Conservation (phyloP, 345 rosid species). For the Euphorbia tirucalli region DNA sequence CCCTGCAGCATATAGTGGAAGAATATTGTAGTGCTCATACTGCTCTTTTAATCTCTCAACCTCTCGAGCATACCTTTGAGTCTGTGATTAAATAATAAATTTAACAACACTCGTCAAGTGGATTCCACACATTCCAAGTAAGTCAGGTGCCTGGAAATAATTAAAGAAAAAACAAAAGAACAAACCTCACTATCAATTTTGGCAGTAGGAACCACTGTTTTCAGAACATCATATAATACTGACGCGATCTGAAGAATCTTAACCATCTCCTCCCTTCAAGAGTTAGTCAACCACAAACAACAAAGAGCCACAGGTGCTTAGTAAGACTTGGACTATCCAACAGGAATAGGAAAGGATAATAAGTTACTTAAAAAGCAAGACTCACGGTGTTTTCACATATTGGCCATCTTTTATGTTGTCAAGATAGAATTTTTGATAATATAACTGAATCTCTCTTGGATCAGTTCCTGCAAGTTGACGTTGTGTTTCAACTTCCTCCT, state of each 20-base stretch:
- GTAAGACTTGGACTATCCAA: conserved; percentile 7
- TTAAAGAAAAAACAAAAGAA: conserved; percentile 7
- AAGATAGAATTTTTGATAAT: conserved; percentile 63
- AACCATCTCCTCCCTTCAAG: conserved; percentile 91
- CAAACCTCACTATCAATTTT: conserved; percentile 66
- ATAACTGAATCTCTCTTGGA: conserved; percentile 65
- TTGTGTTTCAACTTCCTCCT: conserved; percentile 61
- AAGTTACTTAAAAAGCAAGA: conserved; percentile 4
- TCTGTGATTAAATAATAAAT: conserved; percentile 41
- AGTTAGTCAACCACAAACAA: conserved; percentile 17
- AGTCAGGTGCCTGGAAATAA: conserved; percentile 2
- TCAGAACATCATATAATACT: conserved; percentile 82
- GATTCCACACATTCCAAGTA: conserved; percentile 12
- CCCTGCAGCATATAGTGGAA: conserved; percentile 66
- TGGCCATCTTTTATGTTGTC: conserved; percentile 55
- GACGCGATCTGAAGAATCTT: conserved; percentile 77
- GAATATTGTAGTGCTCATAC: conserved; percentile 73
- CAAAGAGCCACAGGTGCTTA: conserved; percentile 12
- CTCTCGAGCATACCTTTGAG: conserved; percentile 50
- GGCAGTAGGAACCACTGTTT: conserved; percentile 45
- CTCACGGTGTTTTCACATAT: conserved; percentile 74
- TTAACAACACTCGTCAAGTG: conserved; percentile 17
- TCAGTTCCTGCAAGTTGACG: conserved; percentile 46
- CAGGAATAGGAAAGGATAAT: neutral
- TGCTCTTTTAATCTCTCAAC: conserved; percentile 61